These are phyloP conservation scores for Xylariaceae sp. DNA, from an alignment of 2,329 filamentous ascomycete species.

Conservation along the genomic window DNA sequence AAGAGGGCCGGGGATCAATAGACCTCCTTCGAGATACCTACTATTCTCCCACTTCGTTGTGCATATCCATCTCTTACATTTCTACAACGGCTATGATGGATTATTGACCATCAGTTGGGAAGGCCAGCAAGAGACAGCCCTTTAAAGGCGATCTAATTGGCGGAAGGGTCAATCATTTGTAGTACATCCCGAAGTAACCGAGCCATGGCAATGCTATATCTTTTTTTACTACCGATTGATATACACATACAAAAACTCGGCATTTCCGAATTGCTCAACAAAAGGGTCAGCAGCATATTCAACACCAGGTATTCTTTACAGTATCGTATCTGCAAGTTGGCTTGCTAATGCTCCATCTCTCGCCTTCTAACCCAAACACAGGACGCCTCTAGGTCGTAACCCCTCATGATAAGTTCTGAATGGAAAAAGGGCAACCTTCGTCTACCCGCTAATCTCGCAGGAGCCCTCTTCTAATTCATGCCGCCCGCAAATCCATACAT, in stretches of 20 bases:
- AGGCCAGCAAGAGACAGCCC: too few relatives aligned
- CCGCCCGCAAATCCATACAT: constrained; percentile 8
- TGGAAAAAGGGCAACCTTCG: not conserved
- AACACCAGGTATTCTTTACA: not conserved
- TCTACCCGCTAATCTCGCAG: not conserved
- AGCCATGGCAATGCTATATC: not conserved
- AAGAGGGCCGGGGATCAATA: too few relatives aligned
- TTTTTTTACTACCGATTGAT: not conserved
- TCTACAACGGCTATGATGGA: too few relatives aligned
- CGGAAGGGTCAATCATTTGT: not conserved
- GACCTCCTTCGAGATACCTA: too few relatives aligned
- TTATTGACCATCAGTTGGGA: too few relatives aligned
- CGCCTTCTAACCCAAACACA: constrained; percentile 18
- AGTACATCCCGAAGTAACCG: not conserved
- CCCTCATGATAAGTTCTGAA: not conserved
- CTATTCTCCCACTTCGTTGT: too few relatives aligned
- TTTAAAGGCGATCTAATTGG: not conserved
- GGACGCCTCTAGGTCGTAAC: constrained; percentile 2
- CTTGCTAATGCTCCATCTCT: constrained; percentile 2
- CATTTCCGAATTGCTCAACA: not conserved
- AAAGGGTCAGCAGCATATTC: not conserved
- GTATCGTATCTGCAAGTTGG: constrained; percentile 4
- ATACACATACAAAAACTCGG: not conserved
- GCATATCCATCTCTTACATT: too few relatives aligned
- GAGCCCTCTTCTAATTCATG: constrained; percentile 6